phyloP scores from a whole-genome alignment of 768 basidiomycete genomes.

The Mrakia gelida region DNA sequence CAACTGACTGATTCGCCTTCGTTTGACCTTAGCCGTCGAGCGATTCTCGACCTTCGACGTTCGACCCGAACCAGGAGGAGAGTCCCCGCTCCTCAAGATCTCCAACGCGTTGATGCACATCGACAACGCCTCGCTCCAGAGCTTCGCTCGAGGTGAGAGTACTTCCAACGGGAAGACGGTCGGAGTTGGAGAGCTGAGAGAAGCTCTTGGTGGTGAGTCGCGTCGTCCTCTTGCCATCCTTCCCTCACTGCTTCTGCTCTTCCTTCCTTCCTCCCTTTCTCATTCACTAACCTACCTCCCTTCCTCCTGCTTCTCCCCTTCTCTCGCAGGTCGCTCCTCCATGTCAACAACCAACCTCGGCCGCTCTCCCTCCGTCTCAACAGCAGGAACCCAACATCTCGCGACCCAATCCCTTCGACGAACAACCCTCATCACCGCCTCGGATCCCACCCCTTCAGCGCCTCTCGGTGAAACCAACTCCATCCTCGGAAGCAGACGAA shows the following conservation, averaged over 20 bases:
- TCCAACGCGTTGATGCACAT: constrained; percentile 17
- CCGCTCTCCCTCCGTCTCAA: constrained; percentile 9
- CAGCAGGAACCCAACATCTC: not conserved
- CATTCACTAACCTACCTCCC: not conserved
- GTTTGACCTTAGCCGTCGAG: not conserved
- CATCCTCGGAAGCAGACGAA: not conserved
- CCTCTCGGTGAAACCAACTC: not conserved
- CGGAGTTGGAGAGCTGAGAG: constrained; percentile 12
- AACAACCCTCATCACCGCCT: not conserved
- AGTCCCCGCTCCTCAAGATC: not conserved
- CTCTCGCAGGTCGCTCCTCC: not conserved
- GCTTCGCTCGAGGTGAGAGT: constrained; percentile 1
- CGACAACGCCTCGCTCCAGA: constrained; percentile 9
- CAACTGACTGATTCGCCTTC: not conserved
- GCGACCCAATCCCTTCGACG: not conserved
- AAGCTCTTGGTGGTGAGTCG: constrained; percentile 8
- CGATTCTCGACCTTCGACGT: constrained; percentile 10
- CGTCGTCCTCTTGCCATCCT: too few relatives aligned
- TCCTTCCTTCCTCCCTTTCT: too few relatives aligned
- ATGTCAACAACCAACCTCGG: constrained; percentile 12
- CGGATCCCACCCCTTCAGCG: not conserved
- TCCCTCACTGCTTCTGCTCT: not conserved
- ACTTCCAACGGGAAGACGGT: constrained; percentile 5
- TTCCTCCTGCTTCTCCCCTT: too few relatives aligned
- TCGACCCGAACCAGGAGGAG: not conserved